Base-by-base conservation (phyloP, 768 basidiomycete species). In the Suillus subluteus region DNA sequence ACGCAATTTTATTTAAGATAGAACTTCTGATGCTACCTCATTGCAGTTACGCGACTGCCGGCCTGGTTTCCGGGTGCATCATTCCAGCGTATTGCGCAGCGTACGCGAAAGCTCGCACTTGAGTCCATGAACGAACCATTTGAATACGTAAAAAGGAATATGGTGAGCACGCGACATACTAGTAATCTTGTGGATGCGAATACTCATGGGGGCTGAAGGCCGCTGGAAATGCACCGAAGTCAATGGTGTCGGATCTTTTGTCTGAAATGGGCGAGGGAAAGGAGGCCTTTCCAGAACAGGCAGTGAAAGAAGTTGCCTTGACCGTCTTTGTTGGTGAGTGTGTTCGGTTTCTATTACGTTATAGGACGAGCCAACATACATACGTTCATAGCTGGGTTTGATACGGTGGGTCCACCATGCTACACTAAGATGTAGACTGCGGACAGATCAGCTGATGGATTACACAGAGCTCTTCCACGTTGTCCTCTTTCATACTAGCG, bases 181-280 rank as follows among this genome's bases (percentile, higher is more conserved):
- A n/a, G 7, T 37, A 23, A 8, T 65, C 32, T 13, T 6, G 13
- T 55, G 41, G 21, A 44, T 11, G n/a, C 26, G 40, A 16, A 41
- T 32, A 30, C 32, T 62, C 4, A 43, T 18, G 11, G 18, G 18
- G 62, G 58, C 58, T 44, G 26, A 62, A 78, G 77, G 65, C 67
- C 15, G 54, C 58, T 13, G 76, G 78, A 21, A 68, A 69, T 23
- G 69, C 73, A 59, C 35, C 62, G 4, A 75, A 66, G 46, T 77
- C 76, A 50, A 71, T 79, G 69, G 75, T 79, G 18, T 75, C 76
- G 4, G 71, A 73, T 58, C 56, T 77, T 62, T 52, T 77, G 64
- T 59, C 63, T 50, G 58, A 65, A 63, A 26, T 67, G 65, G 66
- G 75, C 37, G 70, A 61, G 32, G 55, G 21, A 11, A 58, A 58